These are phyloP conservation scores for Pleurotus platypus DNA, from an alignment of 768 basidiomycete species.

Conservation along the genomic window DNA sequence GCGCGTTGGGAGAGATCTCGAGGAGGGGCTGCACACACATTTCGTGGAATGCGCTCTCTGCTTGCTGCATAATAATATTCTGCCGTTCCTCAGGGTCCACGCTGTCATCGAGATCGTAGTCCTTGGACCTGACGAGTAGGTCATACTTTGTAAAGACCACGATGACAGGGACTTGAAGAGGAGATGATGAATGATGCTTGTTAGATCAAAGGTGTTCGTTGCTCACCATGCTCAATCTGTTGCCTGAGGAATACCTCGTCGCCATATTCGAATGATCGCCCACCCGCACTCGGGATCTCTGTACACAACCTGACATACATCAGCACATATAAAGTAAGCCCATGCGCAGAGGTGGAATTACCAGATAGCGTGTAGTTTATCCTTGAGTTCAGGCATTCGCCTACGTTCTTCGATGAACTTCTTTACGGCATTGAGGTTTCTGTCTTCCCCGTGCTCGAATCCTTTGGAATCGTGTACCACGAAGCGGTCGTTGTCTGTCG, in stretches of 20 bases:
- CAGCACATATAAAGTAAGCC: background rate
- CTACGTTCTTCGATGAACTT: constrained; percentile 11
- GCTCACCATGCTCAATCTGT: constrained; percentile 12
- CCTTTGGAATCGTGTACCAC: constrained; percentile 16
- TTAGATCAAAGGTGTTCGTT: background rate
- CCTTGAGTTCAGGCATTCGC: background rate
- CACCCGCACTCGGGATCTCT: constrained; percentile 20
- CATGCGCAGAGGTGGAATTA: background rate
- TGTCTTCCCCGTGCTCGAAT: constrained; percentile 11
- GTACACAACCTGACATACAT: constrained; percentile 24
- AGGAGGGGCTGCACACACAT: background rate
- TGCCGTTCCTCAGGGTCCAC: background rate
- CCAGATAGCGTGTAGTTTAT: constrained; percentile 27
- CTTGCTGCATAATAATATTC: background rate
- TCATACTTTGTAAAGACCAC: constrained; percentile 32
- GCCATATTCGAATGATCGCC: constrained; percentile 20
- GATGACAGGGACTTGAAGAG: constrained; percentile 24
- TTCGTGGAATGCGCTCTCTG: background rate
- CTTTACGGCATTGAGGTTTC: constrained; percentile 9
- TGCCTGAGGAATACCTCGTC: constrained; percentile 21
- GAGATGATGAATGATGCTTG: background rate
- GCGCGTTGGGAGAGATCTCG: background rate
- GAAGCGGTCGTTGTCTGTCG: constrained; percentile 9
- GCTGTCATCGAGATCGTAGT: background rate
- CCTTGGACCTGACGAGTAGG: constrained; percentile 12